Percentiles rank a stretch among this genome's conserved stretches.
Conservation (phyloP, 2,329 filamentous ascomycete species). For the Penicillium sp. region DNA sequence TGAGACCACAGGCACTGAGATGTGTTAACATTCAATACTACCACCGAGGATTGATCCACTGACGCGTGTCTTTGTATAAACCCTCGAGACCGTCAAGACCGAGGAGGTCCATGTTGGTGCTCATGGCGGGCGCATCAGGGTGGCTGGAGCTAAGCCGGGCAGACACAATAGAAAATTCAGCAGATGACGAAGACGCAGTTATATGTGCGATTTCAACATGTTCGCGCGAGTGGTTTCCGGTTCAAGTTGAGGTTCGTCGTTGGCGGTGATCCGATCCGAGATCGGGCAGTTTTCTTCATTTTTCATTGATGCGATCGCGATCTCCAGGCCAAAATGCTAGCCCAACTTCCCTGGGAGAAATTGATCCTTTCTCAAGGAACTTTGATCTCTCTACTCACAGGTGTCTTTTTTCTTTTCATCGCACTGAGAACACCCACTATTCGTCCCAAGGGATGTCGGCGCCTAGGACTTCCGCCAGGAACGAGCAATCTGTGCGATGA, state of each 20-base stretch:
- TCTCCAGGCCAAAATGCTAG: not conserved
- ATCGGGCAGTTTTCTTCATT: not conserved
- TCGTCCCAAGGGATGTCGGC: slow-evolving; percentile 52
- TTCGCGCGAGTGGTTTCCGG: not conserved
- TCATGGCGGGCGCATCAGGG: slow-evolving; percentile 20
- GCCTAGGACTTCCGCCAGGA: slow-evolving; percentile 49
- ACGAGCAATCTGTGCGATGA: slow-evolving; percentile 60
- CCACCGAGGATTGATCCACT: slow-evolving; percentile 6
- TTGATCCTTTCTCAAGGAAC: not conserved
- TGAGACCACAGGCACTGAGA: slow-evolving; percentile 33
- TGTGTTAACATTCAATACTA: not conserved
- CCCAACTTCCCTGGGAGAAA: not conserved
- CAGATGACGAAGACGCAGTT: not conserved
- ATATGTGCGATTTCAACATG: not conserved
- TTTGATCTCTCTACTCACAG: slow-evolving; percentile 3
- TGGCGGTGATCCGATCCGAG: slow-evolving; percentile 2
- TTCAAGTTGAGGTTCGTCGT: not conserved
- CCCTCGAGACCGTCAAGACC: slow-evolving; percentile 25
- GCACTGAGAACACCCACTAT: slow-evolving; percentile 1
- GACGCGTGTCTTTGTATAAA: slow-evolving; percentile 30
- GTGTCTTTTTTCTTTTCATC: slow-evolving; percentile 8
- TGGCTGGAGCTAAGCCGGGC: not conserved
- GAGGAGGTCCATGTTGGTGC: slow-evolving; percentile 33
- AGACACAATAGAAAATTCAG: not conserved
- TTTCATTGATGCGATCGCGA: not conserved